Conservation (phyloP, 2,329 filamentous ascomycete genomes). For the Cladorrhinum sp. region DNA sequence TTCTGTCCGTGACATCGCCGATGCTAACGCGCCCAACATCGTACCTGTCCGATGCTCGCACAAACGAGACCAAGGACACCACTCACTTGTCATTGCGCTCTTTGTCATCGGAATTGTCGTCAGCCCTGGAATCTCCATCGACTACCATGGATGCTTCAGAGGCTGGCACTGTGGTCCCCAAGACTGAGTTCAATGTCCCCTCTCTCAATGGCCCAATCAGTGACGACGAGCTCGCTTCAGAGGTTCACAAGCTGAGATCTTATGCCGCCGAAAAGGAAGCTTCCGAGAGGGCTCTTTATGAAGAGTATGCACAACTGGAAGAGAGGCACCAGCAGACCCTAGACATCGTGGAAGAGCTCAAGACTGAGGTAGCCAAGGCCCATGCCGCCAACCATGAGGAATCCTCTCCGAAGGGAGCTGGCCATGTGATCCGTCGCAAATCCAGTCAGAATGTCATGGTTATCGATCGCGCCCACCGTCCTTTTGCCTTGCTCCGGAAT, state of each 20-base stretch:
- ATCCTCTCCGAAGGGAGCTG: conserved; percentile 61
- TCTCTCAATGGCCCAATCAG: conserved; percentile 13
- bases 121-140: conserved; percentile 71
- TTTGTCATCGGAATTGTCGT: conserved; percentile 91
- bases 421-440: conserved; percentile 84
- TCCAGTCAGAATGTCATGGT: conserved; percentile 85
- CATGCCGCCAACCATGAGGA: conserved; percentile 54
- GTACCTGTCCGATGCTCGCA: conserved; percentile 78
- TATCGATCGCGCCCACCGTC: conserved; percentile 87
- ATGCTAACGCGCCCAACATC: conserved; percentile 63
- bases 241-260: conserved; percentile 68
- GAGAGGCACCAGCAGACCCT: conserved; percentile 77
- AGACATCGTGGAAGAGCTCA: conserved; percentile 85
- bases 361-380: conserved; percentile 79
- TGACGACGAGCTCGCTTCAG: conserved; percentile 46
- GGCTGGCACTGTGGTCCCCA: conserved; percentile 52
- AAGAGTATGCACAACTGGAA: conserved; percentile 81
- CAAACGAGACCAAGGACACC: conserved; percentile 66
- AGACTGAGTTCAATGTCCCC: conserved; percentile 30
- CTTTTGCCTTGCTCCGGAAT: conserved; percentile 83
- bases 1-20: conserved; percentile 52
- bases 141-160: conserved; percentile 60
- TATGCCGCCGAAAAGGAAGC: conserved; percentile 75
- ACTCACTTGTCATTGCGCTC: conserved; percentile 75
- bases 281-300: conserved; percentile 67